Evolutionary conservation across 805 yeast species (phyloP).

Genomic region (Wickerhamomyces canadensis): DNA sequence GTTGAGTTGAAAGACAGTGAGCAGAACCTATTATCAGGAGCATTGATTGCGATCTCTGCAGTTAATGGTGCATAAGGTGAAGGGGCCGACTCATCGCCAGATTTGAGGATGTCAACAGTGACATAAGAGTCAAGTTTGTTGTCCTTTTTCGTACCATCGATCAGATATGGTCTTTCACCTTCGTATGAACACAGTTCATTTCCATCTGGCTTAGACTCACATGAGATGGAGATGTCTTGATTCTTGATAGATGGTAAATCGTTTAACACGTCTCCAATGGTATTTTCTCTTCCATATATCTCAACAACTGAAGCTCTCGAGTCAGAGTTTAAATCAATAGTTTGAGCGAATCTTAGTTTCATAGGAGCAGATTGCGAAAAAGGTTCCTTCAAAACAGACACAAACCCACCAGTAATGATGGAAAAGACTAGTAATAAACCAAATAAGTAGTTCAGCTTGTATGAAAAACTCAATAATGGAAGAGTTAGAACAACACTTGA

Average conservation of each 20-base stretch:
- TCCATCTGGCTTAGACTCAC: constrained; percentile 38
- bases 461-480: constrained; percentile 64
- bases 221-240: constrained; percentile 24
- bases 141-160: constrained; percentile 31
- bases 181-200: constrained; percentile 48
- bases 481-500: constrained; percentile 34
- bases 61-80: constrained; percentile 59
- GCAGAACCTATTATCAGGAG: constrained; percentile 61
- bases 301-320: constrained; percentile 31
- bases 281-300: constrained; percentile 47
- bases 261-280: constrained; percentile 38
- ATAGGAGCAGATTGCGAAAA: constrained; percentile 59
- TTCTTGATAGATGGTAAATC: constrained; percentile 63
- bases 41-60: constrained; percentile 56
- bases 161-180: constrained; percentile 42
- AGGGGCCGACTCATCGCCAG: constrained; percentile 38
- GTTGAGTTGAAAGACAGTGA: constrained; percentile 51
- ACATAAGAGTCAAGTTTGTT: constrained; percentile 39
- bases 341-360: constrained; percentile 67
- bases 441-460: constrained; percentile 54
- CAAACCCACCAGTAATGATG: constrained; percentile 32
- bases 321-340: constrained; percentile 38
- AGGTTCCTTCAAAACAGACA: constrained; percentile 43
- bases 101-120: constrained; percentile 42
- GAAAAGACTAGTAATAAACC: constrained; percentile 35